Evolutionary conservation across 257 asterid species (phyloP).

Genomic region (Solanum chilense): DNA sequence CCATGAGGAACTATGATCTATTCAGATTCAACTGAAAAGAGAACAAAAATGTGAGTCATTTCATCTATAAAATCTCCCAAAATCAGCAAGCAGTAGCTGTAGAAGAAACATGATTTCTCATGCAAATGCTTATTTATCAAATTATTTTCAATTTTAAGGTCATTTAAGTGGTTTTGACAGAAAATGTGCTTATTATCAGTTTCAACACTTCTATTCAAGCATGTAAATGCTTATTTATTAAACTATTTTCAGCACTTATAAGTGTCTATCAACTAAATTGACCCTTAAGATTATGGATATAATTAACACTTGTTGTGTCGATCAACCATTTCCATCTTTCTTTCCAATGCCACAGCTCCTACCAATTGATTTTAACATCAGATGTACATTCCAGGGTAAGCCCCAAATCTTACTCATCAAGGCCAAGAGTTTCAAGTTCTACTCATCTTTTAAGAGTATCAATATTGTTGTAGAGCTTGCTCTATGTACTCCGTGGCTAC

Average conservation of each 20-base stretch:
- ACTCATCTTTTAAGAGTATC: not conserved
- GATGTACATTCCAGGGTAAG: not conserved
- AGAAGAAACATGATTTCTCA: not conserved
- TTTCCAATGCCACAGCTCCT: not conserved
- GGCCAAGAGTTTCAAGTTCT: not conserved
- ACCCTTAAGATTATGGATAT: not conserved
- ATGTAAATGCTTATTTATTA: not conserved
- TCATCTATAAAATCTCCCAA: not conserved
- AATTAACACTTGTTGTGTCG: not conserved
- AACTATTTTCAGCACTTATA: not conserved
- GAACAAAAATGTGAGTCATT: not conserved
- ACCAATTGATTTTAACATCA: not conserved
- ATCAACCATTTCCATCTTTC: not conserved
- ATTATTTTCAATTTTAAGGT: not conserved
- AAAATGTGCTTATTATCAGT: not conserved
- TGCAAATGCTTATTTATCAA: not conserved
- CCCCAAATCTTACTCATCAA: not conserved
- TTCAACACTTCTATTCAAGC: not conserved
- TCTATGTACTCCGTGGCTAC: not conserved
- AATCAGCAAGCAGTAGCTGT: not conserved
- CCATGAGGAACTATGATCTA: not conserved
- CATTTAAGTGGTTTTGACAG: not conserved
- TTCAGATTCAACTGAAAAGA: not conserved
- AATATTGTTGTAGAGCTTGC: not conserved
- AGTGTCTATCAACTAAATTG: not conserved